Conservation (phyloP, 106 monocot species). For the Platanthera guangdongensis region DNA sequence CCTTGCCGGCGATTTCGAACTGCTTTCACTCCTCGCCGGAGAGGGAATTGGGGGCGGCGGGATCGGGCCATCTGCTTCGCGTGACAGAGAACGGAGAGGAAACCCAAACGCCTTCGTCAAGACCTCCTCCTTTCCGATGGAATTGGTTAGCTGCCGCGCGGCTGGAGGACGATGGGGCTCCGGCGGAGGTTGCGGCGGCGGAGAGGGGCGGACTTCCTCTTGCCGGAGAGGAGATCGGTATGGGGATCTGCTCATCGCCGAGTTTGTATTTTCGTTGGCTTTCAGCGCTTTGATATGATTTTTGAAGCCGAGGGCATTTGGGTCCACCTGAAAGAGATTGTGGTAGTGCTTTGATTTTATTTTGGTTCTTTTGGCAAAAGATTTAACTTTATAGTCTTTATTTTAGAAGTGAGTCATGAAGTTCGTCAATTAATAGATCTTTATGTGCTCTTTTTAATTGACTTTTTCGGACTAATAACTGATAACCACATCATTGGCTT, state of each 20-base stretch:
- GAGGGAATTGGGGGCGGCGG: not conserved
- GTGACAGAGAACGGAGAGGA: not conserved
- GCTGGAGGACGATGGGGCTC: not conserved
- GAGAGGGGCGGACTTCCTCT: not conserved
- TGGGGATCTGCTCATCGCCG: not conserved
- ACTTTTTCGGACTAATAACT: too few species aligned
- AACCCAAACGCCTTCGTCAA: not conserved
- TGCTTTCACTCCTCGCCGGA: not conserved
- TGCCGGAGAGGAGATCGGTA: not conserved
- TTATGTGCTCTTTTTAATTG: too few species aligned
- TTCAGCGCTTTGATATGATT: not conserved
- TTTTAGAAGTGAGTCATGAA: too few species aligned
- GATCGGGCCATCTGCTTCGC: not conserved
- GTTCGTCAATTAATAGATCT: too few species aligned
- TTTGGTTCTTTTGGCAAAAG: too few species aligned
- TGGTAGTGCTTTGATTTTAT: not conserved
- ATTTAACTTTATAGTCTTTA: too few species aligned
- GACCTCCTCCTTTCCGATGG: not conserved
- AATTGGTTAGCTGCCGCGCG: not conserved
- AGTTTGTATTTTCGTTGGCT: not conserved
- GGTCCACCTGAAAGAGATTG: conserved; percentile 8
- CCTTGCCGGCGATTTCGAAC: not conserved
- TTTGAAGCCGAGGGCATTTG: not conserved
- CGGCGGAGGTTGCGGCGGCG: not conserved
- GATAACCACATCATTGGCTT: too few species aligned